Base-by-base conservation (phyloP, 2,329 filamentous ascomycete genomes). In the Diaporthe ampelina region DNA sequence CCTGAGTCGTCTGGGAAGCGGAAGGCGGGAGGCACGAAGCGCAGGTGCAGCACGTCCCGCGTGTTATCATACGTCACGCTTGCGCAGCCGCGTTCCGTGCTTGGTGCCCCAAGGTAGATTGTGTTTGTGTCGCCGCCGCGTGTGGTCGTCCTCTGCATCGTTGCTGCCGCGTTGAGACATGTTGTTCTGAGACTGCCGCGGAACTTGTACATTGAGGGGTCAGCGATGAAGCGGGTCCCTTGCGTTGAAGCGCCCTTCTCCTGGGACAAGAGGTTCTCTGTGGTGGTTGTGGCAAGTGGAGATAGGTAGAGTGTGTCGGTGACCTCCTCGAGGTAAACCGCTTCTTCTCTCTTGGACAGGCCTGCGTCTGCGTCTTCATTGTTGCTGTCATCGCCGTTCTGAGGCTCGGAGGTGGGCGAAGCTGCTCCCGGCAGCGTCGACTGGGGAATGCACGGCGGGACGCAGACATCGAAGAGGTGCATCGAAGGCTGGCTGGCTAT, bases 381-480 rank as follows among this genome's bases (percentile, higher is more conserved):
- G 11, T 8, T 52, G 6, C 9, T n/a, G 11, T 29, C 3, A 17
- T 17, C 32, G 21, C 19, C 3, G 8, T 24, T 56, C 13, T 32
- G 32, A 24, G 9, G 2, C 4, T 17, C 45, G 5, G 26, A 8
- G 9, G 24, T 43, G 13, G 57, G 70, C 19, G 48, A 72, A 6
- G 35, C 4, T 54, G 26, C 13, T 37, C 32, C 26, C 32, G n/a
- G 19, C 40, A 4, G 29, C 9, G 48, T 11, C 7, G 63, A 40
- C n/a, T 68, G 32, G 21, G 63, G 37, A 7, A 19, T 7, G 15
- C 32, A 26, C 8, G 63, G 56, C n/a, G 78, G 76, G 6, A 75
- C 58, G 32, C 77, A 76, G 21, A 78, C 57, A 43, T 78, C 76
- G 32, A 78, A 79, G 57, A 78, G 40, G 54, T 79, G 78, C 74